These are phyloP conservation scores for Mortierella sp. DNA, from an alignment of 371 early-diverging fungal genomes.

Conservation along the genomic window DNA sequence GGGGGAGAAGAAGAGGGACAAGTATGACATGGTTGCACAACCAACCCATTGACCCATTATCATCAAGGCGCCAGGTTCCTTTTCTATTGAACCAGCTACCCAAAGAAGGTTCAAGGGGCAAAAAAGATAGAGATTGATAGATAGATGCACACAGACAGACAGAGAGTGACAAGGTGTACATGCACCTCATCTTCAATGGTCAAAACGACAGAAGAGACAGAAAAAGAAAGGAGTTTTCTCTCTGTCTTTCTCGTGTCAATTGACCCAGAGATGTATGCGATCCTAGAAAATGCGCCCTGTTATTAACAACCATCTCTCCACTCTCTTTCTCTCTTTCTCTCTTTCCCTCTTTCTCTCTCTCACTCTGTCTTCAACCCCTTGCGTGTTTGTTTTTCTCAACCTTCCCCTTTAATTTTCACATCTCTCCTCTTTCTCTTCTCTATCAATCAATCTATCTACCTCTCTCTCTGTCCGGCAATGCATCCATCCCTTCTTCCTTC, in stretches of 20 bases:
- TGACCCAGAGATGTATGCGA: neutral
- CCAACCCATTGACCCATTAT: neutral
- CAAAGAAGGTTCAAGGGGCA: conserved; percentile 3
- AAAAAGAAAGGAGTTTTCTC: neutral
- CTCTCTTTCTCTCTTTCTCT: conserved; percentile 2
- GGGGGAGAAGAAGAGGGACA: no score
- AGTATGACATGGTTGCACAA: neutral
- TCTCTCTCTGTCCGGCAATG: no score
- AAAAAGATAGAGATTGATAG: neutral
- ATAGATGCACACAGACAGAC: neutral
- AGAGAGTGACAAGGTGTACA: neutral
- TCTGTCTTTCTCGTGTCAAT: neutral
- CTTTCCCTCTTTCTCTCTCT: conserved; percentile 10
- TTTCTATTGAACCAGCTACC: neutral
- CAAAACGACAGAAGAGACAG: neutral
- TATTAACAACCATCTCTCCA: neutral
- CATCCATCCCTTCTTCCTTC: conserved; percentile 4
- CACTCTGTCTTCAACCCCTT: conserved; percentile 9
- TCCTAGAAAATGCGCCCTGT: neutral
- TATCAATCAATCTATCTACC: neutral
- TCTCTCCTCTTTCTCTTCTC: neutral
- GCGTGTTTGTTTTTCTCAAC: neutral
- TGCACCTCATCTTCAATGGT: neutral
- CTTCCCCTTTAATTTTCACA: neutral
- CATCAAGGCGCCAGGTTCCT: neutral